Percentiles rank a stretch among this genome's conserved stretches.
Evolutionary conservation across 495 filamentous ascomycete genomes (phyloP).

Genomic region (Xylaria nigripes): DNA sequence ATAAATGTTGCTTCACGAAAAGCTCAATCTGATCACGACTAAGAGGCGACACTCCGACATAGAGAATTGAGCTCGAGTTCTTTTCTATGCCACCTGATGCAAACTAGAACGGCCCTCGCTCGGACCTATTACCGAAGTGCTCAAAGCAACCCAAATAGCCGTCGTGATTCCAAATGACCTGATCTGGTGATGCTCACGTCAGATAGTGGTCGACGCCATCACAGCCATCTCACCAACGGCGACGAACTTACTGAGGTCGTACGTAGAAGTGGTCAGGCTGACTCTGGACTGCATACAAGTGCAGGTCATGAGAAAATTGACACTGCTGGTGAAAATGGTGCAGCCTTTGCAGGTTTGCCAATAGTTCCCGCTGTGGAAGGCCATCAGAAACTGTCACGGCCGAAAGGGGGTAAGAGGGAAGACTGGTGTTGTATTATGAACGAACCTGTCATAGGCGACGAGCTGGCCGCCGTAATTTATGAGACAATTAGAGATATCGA

Average conservation of each 20-base stretch:
- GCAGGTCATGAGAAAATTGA: slow-evolving; percentile 19
- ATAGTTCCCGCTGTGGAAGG: slow-evolving; percentile 19
- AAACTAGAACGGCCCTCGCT: slow-evolving; percentile 18
- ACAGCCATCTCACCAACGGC: background rate
- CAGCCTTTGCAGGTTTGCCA: slow-evolving; percentile 24
- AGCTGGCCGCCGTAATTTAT: slow-evolving; percentile 23
- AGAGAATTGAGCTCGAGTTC: background rate
- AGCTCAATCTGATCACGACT: no score
- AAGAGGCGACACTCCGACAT: background rate
- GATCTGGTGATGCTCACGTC: slow-evolving; percentile 11
- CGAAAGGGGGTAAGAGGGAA: background rate
- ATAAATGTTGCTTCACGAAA: no score
- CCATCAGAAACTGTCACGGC: background rate
- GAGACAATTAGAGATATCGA: slow-evolving; percentile 25
- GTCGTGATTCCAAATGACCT: slow-evolving; percentile 22
- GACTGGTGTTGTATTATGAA: background rate
- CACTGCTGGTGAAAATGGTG: slow-evolving; percentile 11
- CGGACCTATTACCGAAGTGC: slow-evolving; percentile 25
- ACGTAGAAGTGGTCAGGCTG: slow-evolving; percentile 4
- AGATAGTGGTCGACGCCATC: background rate
- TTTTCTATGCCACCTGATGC: no score
- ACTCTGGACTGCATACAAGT: slow-evolving; percentile 13
- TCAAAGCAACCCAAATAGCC: slow-evolving; percentile 25
- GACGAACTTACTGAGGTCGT: slow-evolving; percentile 24
- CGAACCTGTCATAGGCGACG: slow-evolving; percentile 13